phyloP scores from a whole-genome alignment of 192 early-diverging fungal species.

The Dimargaris verticillata region DNA sequence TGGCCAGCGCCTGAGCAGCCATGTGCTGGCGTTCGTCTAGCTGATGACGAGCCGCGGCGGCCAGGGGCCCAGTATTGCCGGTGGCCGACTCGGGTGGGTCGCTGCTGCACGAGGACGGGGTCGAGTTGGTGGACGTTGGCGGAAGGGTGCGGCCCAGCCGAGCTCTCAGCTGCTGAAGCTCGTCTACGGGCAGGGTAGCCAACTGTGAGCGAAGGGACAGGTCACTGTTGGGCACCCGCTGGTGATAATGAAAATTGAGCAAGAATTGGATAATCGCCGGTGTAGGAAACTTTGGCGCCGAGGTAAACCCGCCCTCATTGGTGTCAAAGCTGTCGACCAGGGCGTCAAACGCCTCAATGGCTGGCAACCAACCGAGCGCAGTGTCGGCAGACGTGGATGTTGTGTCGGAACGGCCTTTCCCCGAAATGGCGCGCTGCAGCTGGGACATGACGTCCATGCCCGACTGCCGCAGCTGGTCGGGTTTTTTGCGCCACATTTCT shows the following conservation, averaged over 20 bases:
- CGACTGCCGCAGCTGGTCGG: not conserved
- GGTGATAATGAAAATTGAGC: conserved; percentile 24
- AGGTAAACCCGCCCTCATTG: conserved; percentile 35
- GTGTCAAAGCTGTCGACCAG: conserved; percentile 24
- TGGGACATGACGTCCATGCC: not conserved
- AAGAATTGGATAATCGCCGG: conserved; percentile 38
- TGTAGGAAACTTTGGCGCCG: conserved; percentile 44
- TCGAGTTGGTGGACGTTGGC: no score
- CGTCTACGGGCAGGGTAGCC: not conserved
- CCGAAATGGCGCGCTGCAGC: not conserved
- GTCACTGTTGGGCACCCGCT: not conserved
- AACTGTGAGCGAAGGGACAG: not conserved
- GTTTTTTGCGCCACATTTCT: conserved; percentile 9
- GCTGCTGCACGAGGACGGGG: not conserved
- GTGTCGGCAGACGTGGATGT: not conserved
- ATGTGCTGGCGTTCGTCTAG: not conserved
- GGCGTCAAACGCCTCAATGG: conserved; percentile 21
- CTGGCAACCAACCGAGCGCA: conserved; percentile 5
- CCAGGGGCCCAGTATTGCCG: no score
- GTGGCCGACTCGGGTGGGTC: not conserved
- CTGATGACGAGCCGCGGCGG: not conserved
- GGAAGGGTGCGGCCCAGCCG: not conserved
- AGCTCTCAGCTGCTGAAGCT: not conserved
- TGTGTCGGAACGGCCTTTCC: not conserved
- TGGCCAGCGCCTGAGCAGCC: conserved; percentile 14